Percentiles rank a stretch among this genome's conserved stretches.
Evolutionary conservation across 345 rosid species (phyloP).

Genomic region (Capsella bursapastoris): DNA sequence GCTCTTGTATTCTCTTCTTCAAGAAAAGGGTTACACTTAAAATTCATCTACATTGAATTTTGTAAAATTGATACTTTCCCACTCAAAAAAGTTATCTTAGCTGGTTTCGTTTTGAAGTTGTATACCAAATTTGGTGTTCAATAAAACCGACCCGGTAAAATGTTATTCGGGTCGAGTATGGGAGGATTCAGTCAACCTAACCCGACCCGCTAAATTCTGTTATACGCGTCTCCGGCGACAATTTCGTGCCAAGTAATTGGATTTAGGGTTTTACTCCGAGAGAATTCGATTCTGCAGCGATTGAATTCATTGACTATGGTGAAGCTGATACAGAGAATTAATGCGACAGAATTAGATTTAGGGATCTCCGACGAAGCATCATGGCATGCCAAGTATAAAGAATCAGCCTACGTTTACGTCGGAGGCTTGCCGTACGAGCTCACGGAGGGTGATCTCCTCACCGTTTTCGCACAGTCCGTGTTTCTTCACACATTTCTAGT

Average conservation of each 20-base stretch:
- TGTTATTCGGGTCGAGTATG: too few relatives aligned
- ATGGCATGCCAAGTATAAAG: constrained; percentile 85
- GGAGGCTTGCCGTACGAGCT: constrained; percentile 84
- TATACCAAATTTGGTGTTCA: too few relatives aligned
- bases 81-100: too few relatives aligned
- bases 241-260: too few relatives aligned
- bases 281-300: constrained; percentile 15
- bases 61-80: neutral
- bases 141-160: too few relatives aligned
- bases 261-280: neutral
- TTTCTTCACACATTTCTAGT: neutral
- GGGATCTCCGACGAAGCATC: constrained; percentile 83
- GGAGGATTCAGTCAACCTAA: neutral
- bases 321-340: constrained; percentile 73
- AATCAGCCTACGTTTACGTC: constrained; percentile 69
- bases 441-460: constrained; percentile 89
- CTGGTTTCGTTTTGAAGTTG: too few relatives aligned
- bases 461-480: constrained; percentile 61
- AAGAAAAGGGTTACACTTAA: neutral
- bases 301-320: constrained; percentile 77
- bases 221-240: constrained; percentile 18
- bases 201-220: neutral
- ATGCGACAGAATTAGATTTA: constrained; percentile 62
- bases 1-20: neutral
- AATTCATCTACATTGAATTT: neutral